A percentile compares a stretch with the other conserved stretches of the same genome.
phyloP scores from a whole-genome alignment of 78 protist species.

The Dictyostelium capitatum region DNA sequence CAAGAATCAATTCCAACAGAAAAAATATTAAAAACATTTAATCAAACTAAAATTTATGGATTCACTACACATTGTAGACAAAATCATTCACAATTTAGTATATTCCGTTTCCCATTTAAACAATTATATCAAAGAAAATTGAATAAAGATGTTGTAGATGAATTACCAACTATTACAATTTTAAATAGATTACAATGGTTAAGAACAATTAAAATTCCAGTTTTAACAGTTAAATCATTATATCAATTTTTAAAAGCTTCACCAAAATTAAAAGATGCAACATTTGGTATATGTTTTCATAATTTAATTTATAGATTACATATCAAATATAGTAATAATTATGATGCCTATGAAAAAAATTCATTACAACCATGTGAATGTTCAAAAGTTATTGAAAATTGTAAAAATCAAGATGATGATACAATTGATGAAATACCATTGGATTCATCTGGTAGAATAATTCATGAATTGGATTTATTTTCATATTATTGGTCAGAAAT shows the following conservation, averaged over 20 bases:
- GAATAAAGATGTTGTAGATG: not conserved
- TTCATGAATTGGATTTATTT: not conserved
- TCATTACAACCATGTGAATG: not conserved
- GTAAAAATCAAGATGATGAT: not conserved
- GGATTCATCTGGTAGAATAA: too few species aligned
- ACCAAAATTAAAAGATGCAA: not conserved
- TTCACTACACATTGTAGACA: not conserved
- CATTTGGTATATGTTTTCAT: not conserved
- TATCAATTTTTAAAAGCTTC: not conserved
- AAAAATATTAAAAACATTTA: not conserved
- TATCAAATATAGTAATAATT: not conserved
- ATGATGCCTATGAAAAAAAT: not conserved
- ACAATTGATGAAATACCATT: too few species aligned
- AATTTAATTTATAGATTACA: not conserved
- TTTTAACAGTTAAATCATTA: not conserved
- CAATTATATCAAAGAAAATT: not conserved
- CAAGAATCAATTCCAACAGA: not conserved
- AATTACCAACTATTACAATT: not conserved
- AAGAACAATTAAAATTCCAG: not conserved
- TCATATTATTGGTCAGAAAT: not conserved
- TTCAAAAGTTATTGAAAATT: not conserved
- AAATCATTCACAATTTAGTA: not conserved
- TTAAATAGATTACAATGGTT: conserved; percentile 8
- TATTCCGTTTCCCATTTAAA: not conserved
- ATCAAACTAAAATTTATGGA: not conserved